Conservation (phyloP, 257 asterid genomes). For the Misopates orontium region DNA sequence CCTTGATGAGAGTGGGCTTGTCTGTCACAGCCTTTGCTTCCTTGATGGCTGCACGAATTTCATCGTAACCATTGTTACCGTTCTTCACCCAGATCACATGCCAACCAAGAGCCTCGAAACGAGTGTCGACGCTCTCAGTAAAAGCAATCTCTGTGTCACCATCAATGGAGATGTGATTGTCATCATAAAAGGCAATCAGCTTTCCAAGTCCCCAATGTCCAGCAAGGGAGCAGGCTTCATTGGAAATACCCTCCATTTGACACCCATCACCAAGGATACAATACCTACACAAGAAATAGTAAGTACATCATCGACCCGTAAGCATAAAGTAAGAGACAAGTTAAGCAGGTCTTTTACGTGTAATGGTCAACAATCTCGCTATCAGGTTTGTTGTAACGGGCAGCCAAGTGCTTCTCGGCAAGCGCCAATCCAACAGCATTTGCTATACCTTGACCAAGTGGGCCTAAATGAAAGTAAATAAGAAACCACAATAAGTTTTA, state of each 20-base stretch:
- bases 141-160: conserved; percentile 98
- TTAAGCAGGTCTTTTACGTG: conserved; percentile 47
- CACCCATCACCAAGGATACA: conserved; percentile 77
- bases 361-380: conserved; percentile 72
- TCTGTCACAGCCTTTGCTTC: conserved; percentile 93
- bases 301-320: not conserved
- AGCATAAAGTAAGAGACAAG: not conserved
- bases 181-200: conserved; percentile 90
- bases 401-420: conserved; percentile 83
- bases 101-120: conserved; percentile 96
- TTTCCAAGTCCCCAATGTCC: conserved; percentile 99
- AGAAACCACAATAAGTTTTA: conserved; percentile 19
- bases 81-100: conserved; percentile 97
- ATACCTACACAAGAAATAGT: conserved; percentile 35
- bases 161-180: conserved; percentile 93
- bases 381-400: conserved; percentile 74
- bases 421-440: conserved; percentile 85
- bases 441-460: conserved; percentile 88
- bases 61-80: conserved; percentile 92
- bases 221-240: conserved; percentile 95
- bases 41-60: conserved; percentile 90
- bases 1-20: conserved; percentile 93
- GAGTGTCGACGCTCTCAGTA: conserved; percentile 80
- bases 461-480: conserved; percentile 48
- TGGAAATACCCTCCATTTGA: conserved; percentile 95